Base-by-base conservation (phyloP, 495 filamentous ascomycete species). In the Mycothermus thermophilus region DNA sequence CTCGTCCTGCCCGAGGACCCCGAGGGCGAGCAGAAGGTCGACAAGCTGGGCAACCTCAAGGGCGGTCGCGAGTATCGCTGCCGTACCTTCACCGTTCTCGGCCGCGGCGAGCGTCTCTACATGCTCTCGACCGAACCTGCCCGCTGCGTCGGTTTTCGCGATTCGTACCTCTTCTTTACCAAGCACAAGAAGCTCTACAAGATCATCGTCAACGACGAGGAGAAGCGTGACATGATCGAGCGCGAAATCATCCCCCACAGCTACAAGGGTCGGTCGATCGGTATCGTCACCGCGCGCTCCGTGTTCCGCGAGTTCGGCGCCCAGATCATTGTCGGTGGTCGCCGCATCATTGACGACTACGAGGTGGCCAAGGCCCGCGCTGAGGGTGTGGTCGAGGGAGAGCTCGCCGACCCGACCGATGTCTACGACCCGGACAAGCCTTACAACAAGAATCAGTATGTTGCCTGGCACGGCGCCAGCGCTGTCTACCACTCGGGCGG, bases 121-220 rank as follows among this genome's bases (percentile, higher is more conserved):
- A 97, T 97, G 90, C 63, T 97, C 48, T 94, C 86, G 2, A 97
- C 90, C 2, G 90, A 97, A 47, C 90, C 90, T 4, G 90, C 90
- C 14, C 75, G 90, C 37, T 97, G 90, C 48, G 88, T 93, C 31
- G 90, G 90, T 5, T 97, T 97, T 69, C 66, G 90, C 35, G 90
- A 97, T 60, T 90, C 82, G 37, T 97, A 97, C 53, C 69, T 97
- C 11, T 97, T 97, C 67, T 97, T 97, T 67, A 88, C 87, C 46
- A 93, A 93, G 53, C 87, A 95, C 62, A 81, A 79, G 51, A 74
- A 85, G 48, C 77, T 95, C 13, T 86, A 84, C 67, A 95, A 95
- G 63, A 90, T 95, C 48, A 90, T 94, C 44, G 78, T 93, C 44
- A 83, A 84, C 38, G 86, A 94, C 35, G 79, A 86, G 13, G 83